A percentile compares a stretch with the other conserved stretches of the same genome.
Evolutionary conservation across 1,139 yeast species (phyloP).

Genomic region (Magnusiomyces sp.): DNA sequence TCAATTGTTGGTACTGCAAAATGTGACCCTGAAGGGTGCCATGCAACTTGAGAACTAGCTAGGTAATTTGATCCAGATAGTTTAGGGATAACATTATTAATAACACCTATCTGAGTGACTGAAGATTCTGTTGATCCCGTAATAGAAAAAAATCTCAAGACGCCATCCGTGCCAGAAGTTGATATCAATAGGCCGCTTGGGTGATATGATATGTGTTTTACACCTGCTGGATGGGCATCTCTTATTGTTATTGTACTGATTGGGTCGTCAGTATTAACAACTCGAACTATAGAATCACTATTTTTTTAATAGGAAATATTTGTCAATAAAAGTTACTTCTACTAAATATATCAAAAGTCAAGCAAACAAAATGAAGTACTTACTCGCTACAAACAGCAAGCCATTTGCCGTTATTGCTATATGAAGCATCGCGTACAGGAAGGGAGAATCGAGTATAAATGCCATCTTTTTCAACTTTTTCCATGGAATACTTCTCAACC

Average conservation of each 20-base stretch:
- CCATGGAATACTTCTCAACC: constrained; percentile 27
- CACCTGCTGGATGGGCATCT: constrained; percentile 42
- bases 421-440: constrained; percentile 56
- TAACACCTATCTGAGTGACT: constrained; percentile 20
- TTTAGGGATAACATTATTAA: constrained; percentile 32
- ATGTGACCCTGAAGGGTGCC: constrained; percentile 57
- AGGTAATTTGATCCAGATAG: constrained; percentile 34
- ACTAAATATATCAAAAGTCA: not conserved
- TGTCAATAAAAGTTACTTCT: not conserved
- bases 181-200: constrained; percentile 51
- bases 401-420: constrained; percentile 65
- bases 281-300: constrained; percentile 7
- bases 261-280: constrained; percentile 6
- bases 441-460: constrained; percentile 37
- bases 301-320: not conserved
- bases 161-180: constrained; percentile 61
- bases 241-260: constrained; percentile 5
- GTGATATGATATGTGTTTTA: constrained; percentile 55
- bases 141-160: constrained; percentile 54
- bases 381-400: constrained; percentile 64
- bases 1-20: constrained; percentile 50
- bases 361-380: not conserved
- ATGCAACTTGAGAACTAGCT: constrained; percentile 39
- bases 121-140: constrained; percentile 32
- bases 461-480: constrained; percentile 20